phyloP scores from a whole-genome alignment of 345 rosid species.

The Garcia nutans region DNA sequence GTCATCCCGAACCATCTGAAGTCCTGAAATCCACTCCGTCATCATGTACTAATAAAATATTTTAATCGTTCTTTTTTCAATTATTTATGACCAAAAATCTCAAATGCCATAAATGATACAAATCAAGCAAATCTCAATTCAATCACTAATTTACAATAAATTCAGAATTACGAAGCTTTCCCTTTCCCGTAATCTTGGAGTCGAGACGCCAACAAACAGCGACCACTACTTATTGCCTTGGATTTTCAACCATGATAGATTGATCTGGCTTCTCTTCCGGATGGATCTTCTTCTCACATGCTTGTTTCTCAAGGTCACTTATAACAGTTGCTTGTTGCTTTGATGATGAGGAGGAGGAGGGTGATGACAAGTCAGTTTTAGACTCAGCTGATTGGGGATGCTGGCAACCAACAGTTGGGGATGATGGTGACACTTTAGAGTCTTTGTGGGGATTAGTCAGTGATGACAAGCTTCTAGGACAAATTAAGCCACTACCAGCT shows the following conservation, averaged over 20 bases:
- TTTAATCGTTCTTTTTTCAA: too few species aligned
- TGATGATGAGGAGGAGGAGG: constrained; percentile 20
- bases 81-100: neutral
- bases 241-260: constrained; percentile 33
- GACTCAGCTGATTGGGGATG: constrained; percentile 29
- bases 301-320: constrained; percentile 27
- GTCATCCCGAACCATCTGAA: too few species aligned
- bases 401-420: constrained; percentile 18
- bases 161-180: neutral
- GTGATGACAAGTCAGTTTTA: constrained; percentile 32
- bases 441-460: constrained; percentile 32
- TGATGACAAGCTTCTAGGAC: constrained; percentile 39
- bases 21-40: too few species aligned
- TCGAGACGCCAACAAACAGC: neutral
- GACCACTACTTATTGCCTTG: constrained; percentile 22
- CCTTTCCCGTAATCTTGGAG: neutral
- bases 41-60: too few species aligned
- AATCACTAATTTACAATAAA: neutral
- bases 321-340: constrained; percentile 38
- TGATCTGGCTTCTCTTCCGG: constrained; percentile 31
- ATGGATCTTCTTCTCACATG: constrained; percentile 40
- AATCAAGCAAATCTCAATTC: constrained; percentile 1
- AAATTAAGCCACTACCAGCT: constrained; percentile 48
- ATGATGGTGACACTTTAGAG: constrained; percentile 26
- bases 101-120: neutral